Percentiles rank a stretch among this genome's conserved stretches.
Evolutionary conservation across 1,284 basidiomycete species (phyloP).

Genomic region (Microbotryum lychnidis-dioicae): DNA sequence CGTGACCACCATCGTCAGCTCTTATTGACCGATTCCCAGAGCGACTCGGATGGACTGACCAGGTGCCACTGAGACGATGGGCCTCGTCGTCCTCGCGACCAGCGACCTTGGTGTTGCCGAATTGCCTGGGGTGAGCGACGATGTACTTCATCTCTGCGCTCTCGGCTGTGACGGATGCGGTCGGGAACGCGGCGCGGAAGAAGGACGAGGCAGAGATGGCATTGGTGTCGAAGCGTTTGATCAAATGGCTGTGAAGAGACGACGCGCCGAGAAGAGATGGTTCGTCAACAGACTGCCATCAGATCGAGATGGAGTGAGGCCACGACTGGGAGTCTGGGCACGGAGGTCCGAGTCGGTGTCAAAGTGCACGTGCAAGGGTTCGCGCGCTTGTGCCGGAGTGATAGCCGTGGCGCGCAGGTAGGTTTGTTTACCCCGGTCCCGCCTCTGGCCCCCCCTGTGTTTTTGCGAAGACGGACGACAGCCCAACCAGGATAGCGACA

Average conservation of each 20-base stretch:
- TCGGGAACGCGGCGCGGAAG: constrained; percentile 94
- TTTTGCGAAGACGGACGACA: too few species aligned
- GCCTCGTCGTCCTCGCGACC: constrained; percentile 28
- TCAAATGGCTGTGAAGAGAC: constrained; percentile 47
- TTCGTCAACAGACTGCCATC: not conserved
- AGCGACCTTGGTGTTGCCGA: constrained; percentile 29
- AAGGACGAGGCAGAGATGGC: constrained; percentile 94
- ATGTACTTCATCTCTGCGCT: constrained; percentile 70
- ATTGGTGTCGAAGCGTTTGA: constrained; percentile 89
- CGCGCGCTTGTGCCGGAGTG: too few species aligned
- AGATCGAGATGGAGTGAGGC: too few species aligned
- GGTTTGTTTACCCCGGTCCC: too few species aligned
- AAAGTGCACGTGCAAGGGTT: too few species aligned
- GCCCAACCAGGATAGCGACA: too few species aligned
- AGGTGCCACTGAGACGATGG: constrained; percentile 33
- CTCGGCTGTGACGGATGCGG: constrained; percentile 69
- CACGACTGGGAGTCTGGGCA: too few species aligned
- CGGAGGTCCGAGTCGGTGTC: too few species aligned
- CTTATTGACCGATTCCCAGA: not conserved
- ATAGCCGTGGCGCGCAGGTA: too few species aligned
- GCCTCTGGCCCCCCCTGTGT: too few species aligned
- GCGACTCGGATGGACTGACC: constrained; percentile 14
- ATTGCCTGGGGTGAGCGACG: constrained; percentile 6
- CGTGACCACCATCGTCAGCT: not conserved
- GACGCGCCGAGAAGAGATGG: not conserved